Base-by-base conservation (phyloP, 495 filamentous ascomycete species). In the Penicillium goetzii region DNA sequence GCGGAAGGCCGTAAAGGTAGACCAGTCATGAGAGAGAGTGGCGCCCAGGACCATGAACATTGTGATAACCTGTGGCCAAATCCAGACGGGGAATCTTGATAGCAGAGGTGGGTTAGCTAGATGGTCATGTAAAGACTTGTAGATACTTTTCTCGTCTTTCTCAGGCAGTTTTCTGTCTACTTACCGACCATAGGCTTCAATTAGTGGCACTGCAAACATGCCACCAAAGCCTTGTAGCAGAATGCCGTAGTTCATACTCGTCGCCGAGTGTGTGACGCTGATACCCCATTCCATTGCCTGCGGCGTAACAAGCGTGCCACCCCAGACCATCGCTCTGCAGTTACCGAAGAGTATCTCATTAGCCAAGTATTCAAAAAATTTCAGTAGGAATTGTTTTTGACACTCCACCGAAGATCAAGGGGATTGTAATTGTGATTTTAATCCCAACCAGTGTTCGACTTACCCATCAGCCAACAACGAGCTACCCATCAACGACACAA, bases 161-260 rank as follows among this genome's bases (percentile, higher is more conserved):
- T 47, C 19, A 6, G 5, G 23, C 21, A 17, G 30, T 8, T 6
- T 30, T 4, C 10, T 3, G 32, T 32, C n/a, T 38, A 36, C 73
- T 15, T 63, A 81, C 72, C 82, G 73, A 41, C 82, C 83, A 67
- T 78, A 84, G 19, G 78, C 71, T 58, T 83, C 78, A 53, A 80
- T 75, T 0, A 85, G 62, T 5, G 81, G 81, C 14, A 85, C 81
- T 0, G 78, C 82, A 57, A 84, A 72, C n/a, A 85, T 69, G 9
- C 83, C 81, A 30, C 83, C 83, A 53, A 83, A 77, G 0, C 81
- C 83, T 65, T 85, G 82, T 58, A 84, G 70, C 60, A 85, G 72
- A 60, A 86, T 80, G 19, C 79, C 81, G 33, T 78, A 81, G 67
- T 75, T 79, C 68, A 82, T 77, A 17, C 81, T 84, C 9, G 75